A percentile compares a stretch with the other conserved stretches of the same genome.
Conservation (phyloP, 257 asterid species). For the Echites panduratus region DNA sequence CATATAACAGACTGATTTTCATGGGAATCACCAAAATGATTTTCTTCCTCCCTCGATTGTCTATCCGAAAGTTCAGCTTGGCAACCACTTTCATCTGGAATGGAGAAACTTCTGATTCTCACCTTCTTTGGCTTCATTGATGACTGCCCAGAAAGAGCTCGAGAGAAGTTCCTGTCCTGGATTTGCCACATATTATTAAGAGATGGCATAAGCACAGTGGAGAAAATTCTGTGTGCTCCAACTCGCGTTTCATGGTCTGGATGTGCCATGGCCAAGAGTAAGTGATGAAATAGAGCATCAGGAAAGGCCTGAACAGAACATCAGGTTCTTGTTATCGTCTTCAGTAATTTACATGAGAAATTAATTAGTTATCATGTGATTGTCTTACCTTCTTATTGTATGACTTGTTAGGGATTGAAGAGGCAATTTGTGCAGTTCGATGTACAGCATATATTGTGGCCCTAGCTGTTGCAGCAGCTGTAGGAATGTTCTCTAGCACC, state of each 20-base stretch:
- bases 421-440: slow-evolving; percentile 38
- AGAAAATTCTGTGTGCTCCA: slow-evolving; percentile 42
- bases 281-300: slow-evolving; percentile 43
- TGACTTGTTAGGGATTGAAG: slow-evolving; percentile 37
- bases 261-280: slow-evolving; percentile 51
- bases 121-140: slow-evolving; percentile 20
- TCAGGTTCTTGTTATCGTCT: slow-evolving; percentile 5
- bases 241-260: slow-evolving; percentile 39
- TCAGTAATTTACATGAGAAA: not conserved
- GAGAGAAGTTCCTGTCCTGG: slow-evolving; percentile 23
- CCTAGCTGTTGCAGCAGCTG: slow-evolving; percentile 28
- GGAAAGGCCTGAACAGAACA: slow-evolving; percentile 40
- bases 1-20: slow-evolving; percentile 17
- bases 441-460: slow-evolving; percentile 37
- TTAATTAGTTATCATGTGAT: not conserved
- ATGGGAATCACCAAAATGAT: slow-evolving; percentile 16
- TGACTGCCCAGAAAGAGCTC: slow-evolving; percentile 21
- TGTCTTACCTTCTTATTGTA: slow-evolving; percentile 33
- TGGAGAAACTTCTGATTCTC: slow-evolving; percentile 29
- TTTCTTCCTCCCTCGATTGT: slow-evolving; percentile 22
- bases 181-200: slow-evolving; percentile 22
- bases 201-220: slow-evolving; percentile 46
- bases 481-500: slow-evolving; percentile 42
- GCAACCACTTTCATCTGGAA: slow-evolving; percentile 21
- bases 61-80: slow-evolving; percentile 17